A percentile compares a stretch with the other conserved stretches of the same genome.
Conservation (phyloP, 2,329 filamentous ascomycete species). For the Zasmidium angulare region DNA sequence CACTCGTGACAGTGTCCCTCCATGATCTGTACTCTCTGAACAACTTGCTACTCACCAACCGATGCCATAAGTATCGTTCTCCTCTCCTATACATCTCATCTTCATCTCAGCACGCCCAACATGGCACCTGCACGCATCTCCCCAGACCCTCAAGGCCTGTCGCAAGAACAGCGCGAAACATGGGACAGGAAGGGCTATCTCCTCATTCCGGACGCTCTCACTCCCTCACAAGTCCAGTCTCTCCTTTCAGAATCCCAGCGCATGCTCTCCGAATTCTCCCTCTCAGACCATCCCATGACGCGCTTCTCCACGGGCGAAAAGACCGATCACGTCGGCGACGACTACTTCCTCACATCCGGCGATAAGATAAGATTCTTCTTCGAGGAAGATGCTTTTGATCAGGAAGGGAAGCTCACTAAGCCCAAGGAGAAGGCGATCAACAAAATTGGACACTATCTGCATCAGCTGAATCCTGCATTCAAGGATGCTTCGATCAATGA, state of each 20-base stretch:
- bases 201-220: constrained; percentile 76
- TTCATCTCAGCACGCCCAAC: background rate
- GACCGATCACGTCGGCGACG: constrained; percentile 82
- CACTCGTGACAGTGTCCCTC: too few relatives aligned
- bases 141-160: constrained; percentile 56
- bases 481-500: constrained; percentile 54
- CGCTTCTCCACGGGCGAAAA: constrained; percentile 82
- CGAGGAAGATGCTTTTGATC: constrained; percentile 85
- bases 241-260: constrained; percentile 73
- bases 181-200: constrained; percentile 89
- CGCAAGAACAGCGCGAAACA: constrained; percentile 65
- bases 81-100: background rate
- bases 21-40: too few relatives aligned
- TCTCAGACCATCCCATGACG: constrained; percentile 87
- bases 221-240: constrained; percentile 60
- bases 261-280: constrained; percentile 72
- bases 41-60: too few relatives aligned
- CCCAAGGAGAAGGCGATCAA: constrained; percentile 86
- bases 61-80: background rate
- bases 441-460: constrained; percentile 54
- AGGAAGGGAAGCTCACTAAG: constrained; percentile 63
- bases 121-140: constrained; percentile 31
- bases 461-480: constrained; percentile 48
- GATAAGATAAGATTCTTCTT: constrained; percentile 97
- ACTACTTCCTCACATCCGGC: constrained; percentile 87